Base-by-base conservation (phyloP, 805 yeast genomes). In the Candida silvatica region DNA sequence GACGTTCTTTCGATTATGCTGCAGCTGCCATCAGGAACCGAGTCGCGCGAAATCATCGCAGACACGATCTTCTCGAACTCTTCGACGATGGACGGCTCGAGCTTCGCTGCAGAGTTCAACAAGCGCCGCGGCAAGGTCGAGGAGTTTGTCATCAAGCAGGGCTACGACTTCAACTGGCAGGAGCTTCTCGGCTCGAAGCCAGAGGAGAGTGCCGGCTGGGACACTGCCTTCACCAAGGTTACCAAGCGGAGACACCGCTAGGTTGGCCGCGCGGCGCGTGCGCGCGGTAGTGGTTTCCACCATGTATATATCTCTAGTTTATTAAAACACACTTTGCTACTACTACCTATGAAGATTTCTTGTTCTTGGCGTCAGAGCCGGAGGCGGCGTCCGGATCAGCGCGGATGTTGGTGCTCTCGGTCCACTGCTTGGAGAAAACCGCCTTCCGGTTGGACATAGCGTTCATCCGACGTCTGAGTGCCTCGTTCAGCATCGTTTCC, bases 401-500 rank as follows among this genome's bases (percentile, higher is more conserved):
- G n/a, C n/a, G n/a, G n/a, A n/a, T n/a, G n/a, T n/a, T n/a, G 2
- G 31, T 11, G 18, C 7, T 5, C 6, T 3, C n/a, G n/a, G 11
- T 14, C 31, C 38, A 24, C 23, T 32, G 28, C 27, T 29, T 32
- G n/a, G 20, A 22, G 11, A 17, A 24, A 12, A 25, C 43, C 11
- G 51, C 45, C 38, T 59, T 66, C 47, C 75, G 64, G 24, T 56
- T 58, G 17, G 61, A 71, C 49, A 78, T 57, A 4, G 71, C 59
- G 28, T 50, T 46, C 24, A 73, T 49, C 51, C 97, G 79, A 65
- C 92, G 77, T 59, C 90, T 73, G 35, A 90, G 65, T 1, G 96
- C 96, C 59, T 83, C 90, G 54, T 90, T 92, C 59, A 87, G 83
- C 43, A 95, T 85, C 34, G 90, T 80, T 54, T 92, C 97, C 54